Evolutionary conservation across 192 early-diverging fungal genomes (phyloP), one percentile per base, ranked within the genome.

Genomic region (Ambispora gerdemannii): DNA sequence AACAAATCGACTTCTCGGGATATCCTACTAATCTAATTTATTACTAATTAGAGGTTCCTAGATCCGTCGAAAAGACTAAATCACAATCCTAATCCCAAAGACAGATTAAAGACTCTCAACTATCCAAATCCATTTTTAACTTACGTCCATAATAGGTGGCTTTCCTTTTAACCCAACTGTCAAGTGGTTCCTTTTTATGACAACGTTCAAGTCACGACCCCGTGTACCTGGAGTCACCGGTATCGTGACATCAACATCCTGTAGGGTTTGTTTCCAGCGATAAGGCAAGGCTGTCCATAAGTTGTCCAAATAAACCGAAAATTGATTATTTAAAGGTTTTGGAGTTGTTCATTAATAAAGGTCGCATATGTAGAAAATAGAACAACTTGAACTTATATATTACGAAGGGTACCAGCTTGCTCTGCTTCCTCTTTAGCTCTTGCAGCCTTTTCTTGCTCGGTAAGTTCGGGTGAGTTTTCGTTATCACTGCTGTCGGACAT

Each of bases 221-320:
- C 85, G 78, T 25, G 90, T 93, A 27, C 91, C 91, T 28, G 84
- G 82, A 31, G 90, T 89, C 13, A 95, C 82, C 13, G 86, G 76
- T 28, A 93, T 75, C 0, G 83, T 81, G 8, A 95, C 35, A 68
- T 91, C 90, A n/a, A 95, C 89, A 30, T 95, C 94, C 50, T 81
- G 79, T 64, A 95, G 80, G 3, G 90, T 92, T 76, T 95, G 94
- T 49, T 79, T 86, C 92, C 92, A 95, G 30, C 75, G 78, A 75
- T 91, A 92, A 11, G 91, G 91, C 7, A 91, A 79, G 3, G 81
- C 89, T 80, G 63, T 58, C 19, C 20, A 4, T 36, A n/a, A n/a
- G n/a, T n/a, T 53, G 36, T 43, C 49, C 19, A 10, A 60, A 17
- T 43, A 7, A 33, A 15, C 8, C 4, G 28, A 67, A 50, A 11